Percentiles rank a stretch among this genome's conserved stretches.
These are phyloP conservation scores for Verticillium nonalfalfae DNA, from an alignment of 2,329 filamentous ascomycete species.

Conservation along the genomic window DNA sequence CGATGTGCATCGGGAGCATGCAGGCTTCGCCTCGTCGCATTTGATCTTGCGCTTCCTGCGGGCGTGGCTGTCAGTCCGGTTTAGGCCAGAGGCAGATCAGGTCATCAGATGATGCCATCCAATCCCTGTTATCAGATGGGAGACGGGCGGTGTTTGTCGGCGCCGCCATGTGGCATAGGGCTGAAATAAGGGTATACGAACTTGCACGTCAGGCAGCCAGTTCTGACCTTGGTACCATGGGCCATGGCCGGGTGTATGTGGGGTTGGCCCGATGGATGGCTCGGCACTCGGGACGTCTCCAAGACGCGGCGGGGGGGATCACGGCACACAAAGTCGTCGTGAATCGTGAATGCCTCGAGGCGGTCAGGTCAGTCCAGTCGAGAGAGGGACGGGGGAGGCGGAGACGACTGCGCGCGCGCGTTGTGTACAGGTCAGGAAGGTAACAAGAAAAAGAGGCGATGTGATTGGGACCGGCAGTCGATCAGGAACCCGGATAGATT, in stretches of 20 bases:
- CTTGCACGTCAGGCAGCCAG: slow-evolving; percentile 51
- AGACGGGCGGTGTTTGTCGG: not conserved
- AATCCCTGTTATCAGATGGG: not conserved
- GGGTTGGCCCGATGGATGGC: not conserved
- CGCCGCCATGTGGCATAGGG: not conserved
- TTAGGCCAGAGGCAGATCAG: too few species aligned
- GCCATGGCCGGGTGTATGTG: not conserved
- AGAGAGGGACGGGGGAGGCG: too few species aligned
- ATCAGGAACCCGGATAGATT: not conserved
- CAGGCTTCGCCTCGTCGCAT: slow-evolving; percentile 49
- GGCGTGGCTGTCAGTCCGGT: not conserved
- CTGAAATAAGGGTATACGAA: slow-evolving; percentile 27
- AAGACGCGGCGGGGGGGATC: too few species aligned
- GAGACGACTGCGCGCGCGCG: too few species aligned
- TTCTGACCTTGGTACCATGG: slow-evolving; percentile 29
- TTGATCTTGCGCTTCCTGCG: slow-evolving; percentile 47
- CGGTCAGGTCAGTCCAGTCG: too few species aligned
- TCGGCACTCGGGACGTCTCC: not conserved
- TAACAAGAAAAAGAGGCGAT: too few species aligned
- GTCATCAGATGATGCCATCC: not conserved
- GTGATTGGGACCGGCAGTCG: not conserved
- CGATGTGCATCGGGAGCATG: slow-evolving; percentile 44
- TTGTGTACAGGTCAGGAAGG: too few species aligned
- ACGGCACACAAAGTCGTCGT: too few species aligned
- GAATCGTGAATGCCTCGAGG: too few species aligned